phyloP scores from a whole-genome alignment of 2,329 filamentous ascomycete species.

The Calonectria ilicicola region DNA sequence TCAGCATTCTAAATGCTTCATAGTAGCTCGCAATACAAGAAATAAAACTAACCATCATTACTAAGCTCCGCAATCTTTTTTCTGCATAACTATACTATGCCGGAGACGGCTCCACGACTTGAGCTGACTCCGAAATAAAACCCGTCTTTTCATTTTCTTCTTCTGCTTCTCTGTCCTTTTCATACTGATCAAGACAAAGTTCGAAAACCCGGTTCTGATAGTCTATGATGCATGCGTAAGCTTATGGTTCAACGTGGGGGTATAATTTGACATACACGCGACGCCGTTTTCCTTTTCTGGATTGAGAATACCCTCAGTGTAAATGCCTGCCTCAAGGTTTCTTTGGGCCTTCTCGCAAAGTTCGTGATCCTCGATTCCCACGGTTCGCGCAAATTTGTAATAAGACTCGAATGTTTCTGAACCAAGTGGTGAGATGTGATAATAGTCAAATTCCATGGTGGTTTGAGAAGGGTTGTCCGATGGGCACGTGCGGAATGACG shows the following conservation, averaged over 20 bases:
- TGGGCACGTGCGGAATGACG: slow-evolving; percentile 66
- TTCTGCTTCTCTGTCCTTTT: neutral
- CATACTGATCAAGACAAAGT: slow-evolving; percentile 25
- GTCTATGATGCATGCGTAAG: slow-evolving; percentile 6
- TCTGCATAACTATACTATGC: neutral
- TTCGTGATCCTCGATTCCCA: slow-evolving; percentile 68
- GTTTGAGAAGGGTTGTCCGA: slow-evolving; percentile 60
- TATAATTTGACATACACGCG: slow-evolving; percentile 22
- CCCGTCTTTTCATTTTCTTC: fast-evolving
- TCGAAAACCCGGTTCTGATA: slow-evolving; percentile 30
- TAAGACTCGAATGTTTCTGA: slow-evolving; percentile 67
- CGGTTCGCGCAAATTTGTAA: slow-evolving; percentile 66
- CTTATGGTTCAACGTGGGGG: neutral
- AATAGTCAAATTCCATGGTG: slow-evolving; percentile 71
- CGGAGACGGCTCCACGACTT: neutral
- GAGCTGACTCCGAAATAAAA: neutral
- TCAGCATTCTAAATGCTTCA: too few relatives aligned
- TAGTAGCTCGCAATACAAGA: too few relatives aligned
- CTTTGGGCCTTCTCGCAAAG: slow-evolving; percentile 67
- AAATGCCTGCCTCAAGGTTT: slow-evolving; percentile 65
- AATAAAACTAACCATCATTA: too few relatives aligned
- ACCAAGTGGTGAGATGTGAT: slow-evolving; percentile 58
- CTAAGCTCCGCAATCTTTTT: neutral
- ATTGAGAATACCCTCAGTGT: slow-evolving; percentile 66
- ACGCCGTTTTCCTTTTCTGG: slow-evolving; percentile 68